Conservation (phyloP, 2,329 filamentous ascomycete species). For the Microdochium bolleyi region DNA sequence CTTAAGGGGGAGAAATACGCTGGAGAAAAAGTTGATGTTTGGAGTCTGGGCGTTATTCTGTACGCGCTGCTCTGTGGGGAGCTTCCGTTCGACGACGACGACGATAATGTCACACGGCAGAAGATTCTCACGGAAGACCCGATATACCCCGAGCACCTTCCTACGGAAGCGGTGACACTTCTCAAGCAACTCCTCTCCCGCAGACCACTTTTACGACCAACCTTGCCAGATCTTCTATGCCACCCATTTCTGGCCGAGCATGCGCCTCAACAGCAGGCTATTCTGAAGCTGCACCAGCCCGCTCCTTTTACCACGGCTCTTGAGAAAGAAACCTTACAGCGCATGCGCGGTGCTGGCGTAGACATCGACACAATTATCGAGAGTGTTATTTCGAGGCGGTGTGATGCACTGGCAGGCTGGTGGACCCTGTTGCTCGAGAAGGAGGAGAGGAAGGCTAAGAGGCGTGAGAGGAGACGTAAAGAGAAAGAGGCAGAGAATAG, state of each 20-base stretch:
- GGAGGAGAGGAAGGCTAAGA: conserved; percentile 76
- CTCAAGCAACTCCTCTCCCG: conserved; percentile 82
- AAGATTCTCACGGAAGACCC: conserved; percentile 83
- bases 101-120: conserved; percentile 77
- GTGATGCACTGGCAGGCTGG: conserved; percentile 88
- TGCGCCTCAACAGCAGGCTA: conserved; percentile 80
- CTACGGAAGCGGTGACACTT: conserved; percentile 68
- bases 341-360: conserved; percentile 90
- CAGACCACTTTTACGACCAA: conserved; percentile 74
- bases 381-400: conserved; percentile 82
- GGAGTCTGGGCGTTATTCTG: conserved; percentile 79
- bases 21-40: conserved; percentile 95
- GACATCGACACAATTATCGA: conserved; percentile 93
- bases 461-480: conserved; percentile 73
- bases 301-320: conserved; percentile 77
- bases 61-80: conserved; percentile 78
- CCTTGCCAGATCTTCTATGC: conserved; percentile 74
- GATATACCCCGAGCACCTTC: conserved; percentile 72
- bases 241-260: conserved; percentile 85
- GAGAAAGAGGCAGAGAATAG: conserved; percentile 79
- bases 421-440: conserved; percentile 94
- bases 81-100: conserved; percentile 92
- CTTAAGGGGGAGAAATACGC: conserved; percentile 97
- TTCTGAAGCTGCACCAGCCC: conserved; percentile 73
- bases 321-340: conserved; percentile 84